Percentiles rank a stretch among this genome's conserved stretches.
phyloP scores from a whole-genome alignment of 306 rosid genomes.

The Glycyrrhiza uralensis region DNA sequence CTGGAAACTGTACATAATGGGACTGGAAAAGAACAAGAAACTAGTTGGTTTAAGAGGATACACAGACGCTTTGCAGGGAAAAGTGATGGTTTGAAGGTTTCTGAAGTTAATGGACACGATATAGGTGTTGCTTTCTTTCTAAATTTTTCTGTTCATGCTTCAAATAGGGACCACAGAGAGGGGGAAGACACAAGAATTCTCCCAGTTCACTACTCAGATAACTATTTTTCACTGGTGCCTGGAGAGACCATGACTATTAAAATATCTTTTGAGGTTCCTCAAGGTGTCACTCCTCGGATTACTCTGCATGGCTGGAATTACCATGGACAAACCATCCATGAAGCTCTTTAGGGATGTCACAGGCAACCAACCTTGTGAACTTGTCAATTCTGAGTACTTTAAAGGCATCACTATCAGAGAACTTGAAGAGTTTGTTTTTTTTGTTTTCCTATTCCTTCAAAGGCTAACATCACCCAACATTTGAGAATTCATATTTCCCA shows the following conservation, averaged over 20 bases:
- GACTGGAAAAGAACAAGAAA: constrained; percentile 30
- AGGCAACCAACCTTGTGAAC: constrained; percentile 6
- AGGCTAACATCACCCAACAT: neutral
- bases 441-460: neutral
- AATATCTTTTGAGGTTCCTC: constrained; percentile 64
- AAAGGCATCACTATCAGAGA: neutral
- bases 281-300: constrained; percentile 63
- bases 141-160: constrained; percentile 72
- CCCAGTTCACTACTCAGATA: constrained; percentile 90
- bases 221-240: constrained; percentile 89
- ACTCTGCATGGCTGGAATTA: constrained; percentile 77
- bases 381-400: neutral
- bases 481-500: neutral
- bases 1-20: constrained; percentile 18
- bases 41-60: constrained; percentile 54
- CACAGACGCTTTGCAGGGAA: constrained; percentile 35
- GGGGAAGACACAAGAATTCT: constrained; percentile 89
- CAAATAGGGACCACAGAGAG: constrained; percentile 45
- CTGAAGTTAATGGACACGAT: constrained; percentile 54
- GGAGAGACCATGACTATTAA: constrained; percentile 70
- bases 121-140: constrained; percentile 92
- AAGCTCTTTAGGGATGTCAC: constrained; percentile 25
- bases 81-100: constrained; percentile 40
- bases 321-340: constrained; percentile 40
- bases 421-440: neutral